Conservation (phyloP, 768 basidiomycete species). For the Lactarius tabidus region DNA sequence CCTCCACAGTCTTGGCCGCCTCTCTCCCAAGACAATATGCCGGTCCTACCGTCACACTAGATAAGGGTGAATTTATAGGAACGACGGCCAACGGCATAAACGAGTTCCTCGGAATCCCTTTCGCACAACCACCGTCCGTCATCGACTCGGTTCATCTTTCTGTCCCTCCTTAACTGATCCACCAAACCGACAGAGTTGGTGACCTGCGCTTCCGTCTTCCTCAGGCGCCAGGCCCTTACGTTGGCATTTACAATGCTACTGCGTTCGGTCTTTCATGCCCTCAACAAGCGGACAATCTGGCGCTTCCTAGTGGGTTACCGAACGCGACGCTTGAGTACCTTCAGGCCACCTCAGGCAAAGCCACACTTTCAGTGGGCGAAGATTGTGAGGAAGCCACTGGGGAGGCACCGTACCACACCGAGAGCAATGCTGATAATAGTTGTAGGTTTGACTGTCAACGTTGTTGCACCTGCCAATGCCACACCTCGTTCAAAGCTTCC, state of each 20-base stretch:
- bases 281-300: constrained; percentile 22
- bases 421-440: background rate
- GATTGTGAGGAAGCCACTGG: constrained; percentile 21
- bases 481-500: constrained; percentile 22
- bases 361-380: constrained; percentile 4
- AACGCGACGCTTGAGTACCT: constrained; percentile 5
- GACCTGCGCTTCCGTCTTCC: too few relatives aligned
- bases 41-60: constrained; percentile 28
- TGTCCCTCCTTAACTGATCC: background rate
- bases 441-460: constrained; percentile 28
- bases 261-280: constrained; percentile 28
- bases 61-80: constrained; percentile 32
- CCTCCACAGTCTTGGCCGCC: background rate
- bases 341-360: background rate
- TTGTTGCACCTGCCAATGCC: constrained; percentile 21
- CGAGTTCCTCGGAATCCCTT: constrained; percentile 41
- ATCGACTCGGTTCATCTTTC: background rate
- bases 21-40: too few relatives aligned
- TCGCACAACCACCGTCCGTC: too few relatives aligned
- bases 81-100: constrained; percentile 26
- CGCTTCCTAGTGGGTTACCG: background rate
- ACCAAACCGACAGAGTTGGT: constrained; percentile 28
- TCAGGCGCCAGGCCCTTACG: too few relatives aligned
- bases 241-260: too few relatives aligned
- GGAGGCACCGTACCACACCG: background rate